phyloP scores from a whole-genome alignment of 345 rosid species.

The Brassica nigra region DNA sequence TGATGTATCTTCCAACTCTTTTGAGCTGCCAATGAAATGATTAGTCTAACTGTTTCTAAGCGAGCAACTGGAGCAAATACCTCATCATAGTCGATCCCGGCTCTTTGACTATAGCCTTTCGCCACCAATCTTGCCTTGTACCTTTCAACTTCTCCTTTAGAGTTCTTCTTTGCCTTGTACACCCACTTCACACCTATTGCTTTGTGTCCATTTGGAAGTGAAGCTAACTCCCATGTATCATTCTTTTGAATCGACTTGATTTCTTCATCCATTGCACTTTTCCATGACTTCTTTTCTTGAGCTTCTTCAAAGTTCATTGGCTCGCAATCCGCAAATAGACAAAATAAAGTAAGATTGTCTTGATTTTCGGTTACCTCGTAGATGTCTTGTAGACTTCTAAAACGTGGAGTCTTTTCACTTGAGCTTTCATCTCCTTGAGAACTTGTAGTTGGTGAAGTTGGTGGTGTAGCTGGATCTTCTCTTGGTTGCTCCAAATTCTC shows the following conservation, averaged over 20 bases:
- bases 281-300: too few relatives aligned
- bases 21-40: not conserved
- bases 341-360: not conserved
- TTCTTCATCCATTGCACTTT: too few relatives aligned
- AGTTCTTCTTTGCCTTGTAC: not conserved
- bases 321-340: too few relatives aligned
- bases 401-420: not conserved
- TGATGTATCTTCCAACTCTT: not conserved
- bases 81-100: not conserved
- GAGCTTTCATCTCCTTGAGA: not conserved
- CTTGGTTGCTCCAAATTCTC: not conserved
- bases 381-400: not conserved
- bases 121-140: not conserved
- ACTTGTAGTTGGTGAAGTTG: not conserved
- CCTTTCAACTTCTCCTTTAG: not conserved
- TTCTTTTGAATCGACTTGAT: too few relatives aligned
- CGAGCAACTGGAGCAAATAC: not conserved
- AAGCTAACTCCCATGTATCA: too few relatives aligned
- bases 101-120: not conserved
- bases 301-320: too few relatives aligned
- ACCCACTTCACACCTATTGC: not conserved
- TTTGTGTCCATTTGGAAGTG: not conserved
- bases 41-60: not conserved
- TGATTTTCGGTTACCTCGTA: not conserved
- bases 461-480: not conserved